Base-by-base conservation (phyloP, 371 early-diverging fungal species). In the Dinochytrium kinnereticum region DNA sequence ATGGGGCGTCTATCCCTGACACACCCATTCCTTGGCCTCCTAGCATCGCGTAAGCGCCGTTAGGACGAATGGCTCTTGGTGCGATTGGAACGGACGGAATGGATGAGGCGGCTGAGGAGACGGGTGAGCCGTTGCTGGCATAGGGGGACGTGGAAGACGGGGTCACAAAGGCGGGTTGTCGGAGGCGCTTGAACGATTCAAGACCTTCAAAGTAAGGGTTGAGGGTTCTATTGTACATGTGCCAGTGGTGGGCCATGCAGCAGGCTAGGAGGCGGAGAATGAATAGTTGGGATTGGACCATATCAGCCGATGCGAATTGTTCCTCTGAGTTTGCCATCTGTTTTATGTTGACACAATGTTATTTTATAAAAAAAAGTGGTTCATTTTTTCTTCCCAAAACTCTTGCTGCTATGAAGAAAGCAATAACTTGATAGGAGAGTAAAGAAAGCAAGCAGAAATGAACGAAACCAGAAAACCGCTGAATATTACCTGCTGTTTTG, bases 161-260 rank as follows among this genome's bases (percentile, higher is more conserved):
- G 55, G 13, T 44, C 49, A 44, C 49, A 21, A 44, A 44, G 21
- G 49, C 10, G 21, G 49, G 24, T 5, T 5, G 55, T 13, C 55
- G 55, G 55, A 21, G 49, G 49, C 10, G 21, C 49, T 10, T 44
- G 49, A 44, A 21, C 13, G 49, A 44, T 44, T 44, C 49, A 21
- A 44, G 49, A 13, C 13, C 49, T 10, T 44, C 49, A 21, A 44
- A 5, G n/a, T 24, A 17, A 53, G 74, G 74, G 10, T 30, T 37
- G n/a, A 51, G 51, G 10, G 68, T 53, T 28, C 86, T 87, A 59
- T 88, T 84, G 69, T 87, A 84, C 61, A 84, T 87, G 59, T 88
- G 88, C 93, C 92, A 92, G 73, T 89, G 88, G 44, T 88, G 88
- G 50, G 89, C 87, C 87, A 92, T 86, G 79, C 93, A 94, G 55